Evolutionary conservation across 352 stramenopile species (phyloP).

Genomic region (Globisporangium paroecandrum): DNA sequence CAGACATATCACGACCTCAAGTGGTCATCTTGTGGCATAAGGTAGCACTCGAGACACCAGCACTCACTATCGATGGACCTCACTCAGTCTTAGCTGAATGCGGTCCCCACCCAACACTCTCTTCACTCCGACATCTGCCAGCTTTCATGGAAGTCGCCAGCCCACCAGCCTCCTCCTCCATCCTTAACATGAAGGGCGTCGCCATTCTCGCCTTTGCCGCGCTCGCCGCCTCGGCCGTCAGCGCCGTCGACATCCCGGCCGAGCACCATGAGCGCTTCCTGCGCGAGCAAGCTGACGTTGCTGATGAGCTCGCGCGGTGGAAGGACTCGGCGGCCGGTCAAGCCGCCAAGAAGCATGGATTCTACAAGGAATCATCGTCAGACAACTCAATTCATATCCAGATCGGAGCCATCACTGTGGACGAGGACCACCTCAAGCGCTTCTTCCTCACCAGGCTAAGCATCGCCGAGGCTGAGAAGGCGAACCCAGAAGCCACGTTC

Average conservation of each 20-base stretch:
- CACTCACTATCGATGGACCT: not conserved
- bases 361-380: not conserved
- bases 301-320: not conserved
- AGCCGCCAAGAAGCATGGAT: not conserved
- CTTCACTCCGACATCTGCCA: not conserved
- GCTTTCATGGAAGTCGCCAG: not conserved
- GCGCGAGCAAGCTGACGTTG: not conserved
- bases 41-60: not conserved
- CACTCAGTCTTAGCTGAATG: not conserved
- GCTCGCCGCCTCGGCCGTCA: not conserved
- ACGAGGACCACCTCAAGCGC: not conserved
- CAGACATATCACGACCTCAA: not conserved
- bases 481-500: not conserved
- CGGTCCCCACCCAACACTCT: not conserved
- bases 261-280: not conserved
- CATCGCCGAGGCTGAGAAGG: not conserved
- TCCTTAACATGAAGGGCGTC: not conserved
- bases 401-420: not conserved
- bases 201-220: not conserved
- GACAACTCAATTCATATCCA: not conserved
- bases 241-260: not conserved
- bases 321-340: not conserved
- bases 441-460: not conserved
- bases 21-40: not conserved
- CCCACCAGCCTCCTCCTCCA: not conserved